Evolutionary conservation across 768 basidiomycete species (phyloP).

Genomic region (Mycena polygramma): DNA sequence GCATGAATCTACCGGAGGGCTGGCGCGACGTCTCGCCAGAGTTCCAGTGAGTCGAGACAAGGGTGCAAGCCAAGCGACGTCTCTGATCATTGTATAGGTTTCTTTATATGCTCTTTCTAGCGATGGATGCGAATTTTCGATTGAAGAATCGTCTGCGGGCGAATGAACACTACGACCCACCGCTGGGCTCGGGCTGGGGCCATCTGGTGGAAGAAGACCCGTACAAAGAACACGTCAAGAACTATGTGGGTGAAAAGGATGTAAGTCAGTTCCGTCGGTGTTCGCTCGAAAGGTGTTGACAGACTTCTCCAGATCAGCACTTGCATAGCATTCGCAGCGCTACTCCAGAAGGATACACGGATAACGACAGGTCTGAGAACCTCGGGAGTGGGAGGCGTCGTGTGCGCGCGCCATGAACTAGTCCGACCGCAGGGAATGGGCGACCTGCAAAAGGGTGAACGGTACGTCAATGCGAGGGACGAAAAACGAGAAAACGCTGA

Average conservation of each 20-base stretch:
- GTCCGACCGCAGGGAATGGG: too few species aligned
- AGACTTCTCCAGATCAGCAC: too few species aligned
- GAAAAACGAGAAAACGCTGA: too few species aligned
- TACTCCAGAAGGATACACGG: too few species aligned
- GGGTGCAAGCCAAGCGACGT: neutral
- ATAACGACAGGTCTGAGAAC: too few species aligned
- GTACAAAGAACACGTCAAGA: slow-evolving; percentile 24
- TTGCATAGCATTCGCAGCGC: too few species aligned
- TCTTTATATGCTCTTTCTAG: slow-evolving; percentile 23
- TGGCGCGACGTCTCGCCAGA: slow-evolving; percentile 29
- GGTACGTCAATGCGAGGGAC: too few species aligned
- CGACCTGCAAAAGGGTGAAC: too few species aligned
- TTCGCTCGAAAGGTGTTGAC: too few species aligned
- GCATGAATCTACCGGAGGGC: slow-evolving; percentile 31
- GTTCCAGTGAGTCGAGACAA: neutral
- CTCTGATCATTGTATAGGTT: slow-evolving; percentile 3
- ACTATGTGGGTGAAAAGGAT: slow-evolving; percentile 29
- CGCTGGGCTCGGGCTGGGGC: slow-evolving; percentile 29
- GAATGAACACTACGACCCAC: slow-evolving; percentile 31
- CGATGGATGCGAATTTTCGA: slow-evolving; percentile 40
- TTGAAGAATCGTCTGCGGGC: slow-evolving; percentile 32
- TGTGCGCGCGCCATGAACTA: too few species aligned
- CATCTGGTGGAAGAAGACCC: slow-evolving; percentile 28
- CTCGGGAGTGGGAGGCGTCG: too few species aligned
- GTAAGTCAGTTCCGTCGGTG: too few species aligned